Base-by-base conservation (phyloP, 495 filamentous ascomycete genomes). In the Penicillium diatomitis region DNA sequence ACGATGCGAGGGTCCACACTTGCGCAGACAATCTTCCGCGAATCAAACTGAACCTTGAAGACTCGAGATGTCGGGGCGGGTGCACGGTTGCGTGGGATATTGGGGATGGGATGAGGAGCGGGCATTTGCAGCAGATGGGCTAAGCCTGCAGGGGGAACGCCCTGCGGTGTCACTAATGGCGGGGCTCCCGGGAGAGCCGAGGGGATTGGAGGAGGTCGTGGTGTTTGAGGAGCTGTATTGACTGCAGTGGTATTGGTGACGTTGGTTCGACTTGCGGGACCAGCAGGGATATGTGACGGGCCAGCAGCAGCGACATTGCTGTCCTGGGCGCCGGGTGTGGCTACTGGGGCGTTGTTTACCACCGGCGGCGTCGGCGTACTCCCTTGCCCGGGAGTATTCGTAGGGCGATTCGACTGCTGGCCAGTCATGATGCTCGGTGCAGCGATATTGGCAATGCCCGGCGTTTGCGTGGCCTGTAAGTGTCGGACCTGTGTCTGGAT, bases 31-130 rank as follows among this genome's bases (percentile, higher is more conserved):
- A 98, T 95, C 61, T 90, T 83, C 40, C 91, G 77, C 0, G 90
- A 84, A 59, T 98, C 92, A 57, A 96, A 98, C 69, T 98, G 94
- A 29, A 97, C 74, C 67, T 98, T 98, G 71, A 96, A 98, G n/a
- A 98, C 87, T 30, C 92, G 68, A 9, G 81, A 77, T 49, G 81
- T 62, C 27, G 60, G 64, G 10, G 55, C 51, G 29, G 8, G 6
- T 7, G 8, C 11, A 6, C 38, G 20, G 41, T 50, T 35, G 12
- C 44, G 55, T 37, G 36, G 50, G 47, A 51, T 46, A 41, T 64
- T 61, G 20, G 56, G 47, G 9, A 61, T 55, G 8, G 57, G 57
- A 32, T 57, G 48, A 12, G 4, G 33, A 32, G 38, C 41, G 12
- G 46, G 40, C 37, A 49, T 9, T 49, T 55, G 38, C 31, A 47